Evolutionary conservation across 139 green algal species (phyloP).

Genomic region (Bryopsis sp.): DNA sequence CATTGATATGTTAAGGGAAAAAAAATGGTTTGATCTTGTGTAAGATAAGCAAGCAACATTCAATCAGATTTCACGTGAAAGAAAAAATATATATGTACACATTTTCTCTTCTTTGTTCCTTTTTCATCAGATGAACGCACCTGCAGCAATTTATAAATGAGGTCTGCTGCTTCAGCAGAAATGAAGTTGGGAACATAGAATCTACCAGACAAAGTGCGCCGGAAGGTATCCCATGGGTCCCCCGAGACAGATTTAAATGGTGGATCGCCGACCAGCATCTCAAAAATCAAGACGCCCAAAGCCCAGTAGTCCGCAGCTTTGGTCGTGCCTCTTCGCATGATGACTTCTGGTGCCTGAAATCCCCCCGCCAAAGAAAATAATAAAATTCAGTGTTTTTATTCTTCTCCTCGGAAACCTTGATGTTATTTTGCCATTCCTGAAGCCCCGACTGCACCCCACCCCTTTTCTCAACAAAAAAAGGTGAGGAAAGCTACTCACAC

Average conservation of each 20-base stretch:
- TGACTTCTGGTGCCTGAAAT: constrained; percentile 51
- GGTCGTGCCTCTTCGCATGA: constrained; percentile 61
- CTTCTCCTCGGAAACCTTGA: constrained; percentile 7
- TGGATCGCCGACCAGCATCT: constrained; percentile 68
- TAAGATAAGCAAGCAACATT: background rate
- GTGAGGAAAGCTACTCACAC: no score
- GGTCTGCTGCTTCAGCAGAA: constrained; percentile 47
- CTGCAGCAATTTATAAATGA: constrained; percentile 71
- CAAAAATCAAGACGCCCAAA: constrained; percentile 74
- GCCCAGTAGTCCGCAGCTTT: constrained; percentile 72
- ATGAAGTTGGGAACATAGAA: constrained; percentile 69
- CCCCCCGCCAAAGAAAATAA: background rate
- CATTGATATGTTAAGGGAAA: background rate
- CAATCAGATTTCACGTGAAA: constrained; percentile 31
- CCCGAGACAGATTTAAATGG: constrained; percentile 53
- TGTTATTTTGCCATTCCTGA: no score
- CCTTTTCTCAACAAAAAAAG: no score
- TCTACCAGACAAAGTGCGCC: constrained; percentile 52
- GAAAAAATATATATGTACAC: constrained; percentile 30
- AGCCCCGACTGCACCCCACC: no score
- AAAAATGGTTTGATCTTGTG: background rate
- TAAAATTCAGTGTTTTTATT: background rate
- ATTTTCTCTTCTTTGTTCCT: background rate
- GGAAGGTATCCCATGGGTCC: constrained; percentile 67
- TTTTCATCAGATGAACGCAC: constrained; percentile 19